Evolutionary conservation across 2,329 filamentous ascomycete genomes (phyloP), one percentile per base, ranked within the genome.

Genomic region (Neonectria sp.): DNA sequence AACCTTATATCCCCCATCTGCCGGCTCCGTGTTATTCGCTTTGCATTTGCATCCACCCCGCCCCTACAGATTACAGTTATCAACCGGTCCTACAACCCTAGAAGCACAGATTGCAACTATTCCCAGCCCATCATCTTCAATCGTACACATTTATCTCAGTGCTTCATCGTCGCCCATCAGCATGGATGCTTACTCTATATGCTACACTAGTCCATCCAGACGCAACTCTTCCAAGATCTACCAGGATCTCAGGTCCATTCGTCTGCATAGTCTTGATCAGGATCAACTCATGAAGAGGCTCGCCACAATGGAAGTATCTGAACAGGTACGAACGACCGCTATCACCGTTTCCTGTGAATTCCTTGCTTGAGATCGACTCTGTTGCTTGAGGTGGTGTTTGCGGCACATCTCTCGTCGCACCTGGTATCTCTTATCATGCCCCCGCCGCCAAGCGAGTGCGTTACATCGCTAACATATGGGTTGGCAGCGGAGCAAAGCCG

Each of bases 171-270:
- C 21, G 48, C 24, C 65, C 40, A 43, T 45, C 35, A 65, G 31
- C 43, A 87, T 88, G 86, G 86, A 88, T 79, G 84, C 85, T 84
- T 85, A 86, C 79, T 83, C 84, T 31, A 82, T 87, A 73, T 86
- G 82, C 43, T 83, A 79, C 74, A 84, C 82, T 71, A 86, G 83
- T 74, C 76, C 82, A 33, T 77, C 82, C 21, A 79, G 77, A 56
- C 82, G 83, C 70, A 78, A 77, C 62, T 79, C 82, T 29, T 87
- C 86, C 51, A 83, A 80, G 59, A 84, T 88, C 58, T 86, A 86
- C 73, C 83, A 83, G 68, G 86, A 88, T 72, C 80, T 88, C 27
- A 81, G 80, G 69, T 79, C 81, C 27, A 81, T 81, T 57, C 83
- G 80, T 53, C 76, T 80, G 27, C 78, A 79, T 49, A 81, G 75